Evolutionary conservation across 768 basidiomycete species (phyloP).

Genomic region (Lyophyllum shimeji): DNA sequence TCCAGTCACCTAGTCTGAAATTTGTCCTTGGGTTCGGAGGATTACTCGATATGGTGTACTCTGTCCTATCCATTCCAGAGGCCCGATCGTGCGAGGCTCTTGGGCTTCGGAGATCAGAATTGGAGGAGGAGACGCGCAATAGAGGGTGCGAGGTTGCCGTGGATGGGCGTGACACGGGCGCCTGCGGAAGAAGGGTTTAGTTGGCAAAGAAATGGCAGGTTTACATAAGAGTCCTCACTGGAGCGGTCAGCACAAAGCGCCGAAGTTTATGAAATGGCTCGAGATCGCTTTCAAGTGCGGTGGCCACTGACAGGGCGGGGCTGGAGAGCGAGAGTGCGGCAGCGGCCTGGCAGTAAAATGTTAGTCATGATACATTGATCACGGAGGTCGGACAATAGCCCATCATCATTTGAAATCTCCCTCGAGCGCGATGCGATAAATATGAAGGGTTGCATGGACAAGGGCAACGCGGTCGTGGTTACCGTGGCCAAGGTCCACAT

Average conservation of each 20-base stretch:
- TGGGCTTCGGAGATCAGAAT: conserved; percentile 25
- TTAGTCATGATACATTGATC: conserved; percentile 17
- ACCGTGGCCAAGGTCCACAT: conserved; percentile 11
- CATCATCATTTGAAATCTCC: neutral
- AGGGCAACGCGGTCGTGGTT: conserved; percentile 18
- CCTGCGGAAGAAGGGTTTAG: conserved; percentile 16
- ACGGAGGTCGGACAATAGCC: neutral
- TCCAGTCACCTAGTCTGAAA: conserved; percentile 75
- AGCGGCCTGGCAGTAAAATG: conserved; percentile 43
- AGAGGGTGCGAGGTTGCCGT: conserved; percentile 17
- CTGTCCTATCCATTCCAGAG: conserved; percentile 22
- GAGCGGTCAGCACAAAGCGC: conserved; percentile 32
- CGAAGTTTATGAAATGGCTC: conserved; percentile 59
- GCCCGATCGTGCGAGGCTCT: conserved; percentile 17
- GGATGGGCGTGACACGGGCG: conserved; percentile 18
- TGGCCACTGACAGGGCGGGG: conserved; percentile 44
- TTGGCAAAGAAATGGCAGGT: conserved; percentile 12
- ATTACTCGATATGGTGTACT: conserved; percentile 64
- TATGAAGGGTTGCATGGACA: conserved; percentile 14
- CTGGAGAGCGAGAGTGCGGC: conserved; percentile 52
- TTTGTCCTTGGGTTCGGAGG: conserved; percentile 69
- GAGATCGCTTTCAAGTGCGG: conserved; percentile 63
- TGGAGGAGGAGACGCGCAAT: conserved; percentile 27
- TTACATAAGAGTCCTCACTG: conserved; percentile 18
- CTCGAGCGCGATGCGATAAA: neutral